A percentile compares a stretch with the other conserved stretches of the same genome.
Conservation (phyloP, 805 yeast species). For the Candida xyloterini region DNA sequence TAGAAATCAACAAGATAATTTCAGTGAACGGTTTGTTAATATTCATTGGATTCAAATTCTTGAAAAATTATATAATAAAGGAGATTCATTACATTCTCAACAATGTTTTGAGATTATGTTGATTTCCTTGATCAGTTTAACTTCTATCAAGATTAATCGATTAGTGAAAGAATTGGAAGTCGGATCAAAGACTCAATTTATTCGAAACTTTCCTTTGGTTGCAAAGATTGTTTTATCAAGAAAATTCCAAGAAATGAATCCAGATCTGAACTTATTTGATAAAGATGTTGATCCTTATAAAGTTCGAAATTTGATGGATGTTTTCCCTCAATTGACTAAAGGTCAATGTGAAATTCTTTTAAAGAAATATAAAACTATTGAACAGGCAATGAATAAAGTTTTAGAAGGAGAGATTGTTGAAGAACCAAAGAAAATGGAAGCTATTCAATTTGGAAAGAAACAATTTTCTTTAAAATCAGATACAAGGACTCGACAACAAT, state of each 20-base stretch:
- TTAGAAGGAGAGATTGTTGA: constrained; percentile 58
- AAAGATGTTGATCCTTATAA: constrained; percentile 32
- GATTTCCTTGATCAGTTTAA: constrained; percentile 48
- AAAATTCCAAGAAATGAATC: constrained; percentile 43
- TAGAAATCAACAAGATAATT: constrained; percentile 1
- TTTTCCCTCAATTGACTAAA: constrained; percentile 63
- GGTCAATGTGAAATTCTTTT: constrained; percentile 50
- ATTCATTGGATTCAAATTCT: constrained; percentile 56
- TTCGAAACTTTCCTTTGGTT: constrained; percentile 48
- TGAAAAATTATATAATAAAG: constrained; percentile 57
- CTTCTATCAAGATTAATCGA: constrained; percentile 41
- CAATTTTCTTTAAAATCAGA: constrained; percentile 18
- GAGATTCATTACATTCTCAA: constrained; percentile 49
- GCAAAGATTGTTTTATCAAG: constrained; percentile 51
- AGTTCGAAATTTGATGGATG: constrained; percentile 44
- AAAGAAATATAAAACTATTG: constrained; percentile 49
- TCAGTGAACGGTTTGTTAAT: constrained; percentile 41
- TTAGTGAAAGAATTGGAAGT: constrained; percentile 44
- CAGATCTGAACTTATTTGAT: constrained; percentile 51
- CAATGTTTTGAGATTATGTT: constrained; percentile 47
- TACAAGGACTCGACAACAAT: constrained; percentile 33
- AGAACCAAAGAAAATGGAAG: constrained; percentile 23
- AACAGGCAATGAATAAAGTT: constrained; percentile 52
- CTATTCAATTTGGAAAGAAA: constrained; percentile 37
- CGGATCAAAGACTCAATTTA: constrained; percentile 39